Evolutionary conservation across 208 protist species (phyloP), one percentile per base, ranked within the genome.

Genomic region (Crithidia brevicula): DNA sequence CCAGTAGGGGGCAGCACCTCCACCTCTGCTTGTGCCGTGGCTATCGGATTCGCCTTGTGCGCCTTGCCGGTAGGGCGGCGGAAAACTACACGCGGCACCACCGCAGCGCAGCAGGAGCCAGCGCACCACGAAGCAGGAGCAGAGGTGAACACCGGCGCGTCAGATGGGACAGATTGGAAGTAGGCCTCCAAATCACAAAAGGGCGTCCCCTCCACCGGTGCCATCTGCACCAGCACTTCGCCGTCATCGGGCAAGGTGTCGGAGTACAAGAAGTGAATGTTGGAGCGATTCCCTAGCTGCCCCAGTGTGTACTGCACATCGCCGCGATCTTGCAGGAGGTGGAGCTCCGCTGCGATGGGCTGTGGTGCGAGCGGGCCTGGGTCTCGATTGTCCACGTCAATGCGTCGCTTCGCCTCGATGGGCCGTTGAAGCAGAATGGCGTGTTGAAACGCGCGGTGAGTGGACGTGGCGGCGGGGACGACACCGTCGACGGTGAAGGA

Each of bases 201-300:
- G 0, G 79, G 67, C 36, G 89, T 82, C 20, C 87, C 91, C 52
- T 93, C 88, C n/a, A 92, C 61, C 15, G 86, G 86, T 15, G 67
- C 74, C 46, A 96, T 70, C 61, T 93, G 87, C 54, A 84, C 75
- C 30, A 92, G 61, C 46, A 96, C 54, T 58, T 93, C 91, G 22
- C 91, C 91, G 30, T 96, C 83, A 34, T 91, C 80, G 25, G 86
- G 83, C 60, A 93, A 53, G 18, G 81, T 79, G 58, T 96, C 86
- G 20, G 85, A 78, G 61, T 79, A 88, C n/a, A 67, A 31, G 27
- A 81, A 77, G 43, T 86, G 74, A 30, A 89, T 61, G 23, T 67
- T 69, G 22, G 74, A 73, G n/a, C 69, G 66, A 49, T 91, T 75
- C 46, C 63, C 72, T 10, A 89, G 54, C 61, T 82, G 69, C 5